Evolutionary conservation across 2,329 filamentous ascomycete species (phyloP).

Genomic region (Colletotrichum tropicicola): DNA sequence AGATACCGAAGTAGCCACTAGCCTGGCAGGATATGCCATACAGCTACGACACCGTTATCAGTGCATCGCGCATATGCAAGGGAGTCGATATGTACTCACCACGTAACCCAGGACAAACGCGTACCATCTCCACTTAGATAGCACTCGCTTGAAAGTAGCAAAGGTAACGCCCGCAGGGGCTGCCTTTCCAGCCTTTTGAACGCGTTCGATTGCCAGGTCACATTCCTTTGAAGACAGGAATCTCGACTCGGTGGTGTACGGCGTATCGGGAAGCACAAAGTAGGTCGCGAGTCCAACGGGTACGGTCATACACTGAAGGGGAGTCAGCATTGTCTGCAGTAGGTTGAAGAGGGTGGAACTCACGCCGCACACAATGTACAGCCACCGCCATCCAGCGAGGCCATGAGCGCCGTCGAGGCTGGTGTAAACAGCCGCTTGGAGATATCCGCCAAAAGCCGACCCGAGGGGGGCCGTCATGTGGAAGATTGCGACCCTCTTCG

Average conservation of each 20-base stretch:
- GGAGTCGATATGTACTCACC: constrained; percentile 7
- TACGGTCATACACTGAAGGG: constrained; percentile 23
- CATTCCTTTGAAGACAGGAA: constrained; percentile 14
- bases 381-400: constrained; percentile 47
- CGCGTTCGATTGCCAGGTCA: constrained; percentile 15
- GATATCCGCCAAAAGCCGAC: constrained; percentile 61
- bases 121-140: constrained; percentile 31
- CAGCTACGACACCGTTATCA: not conserved
- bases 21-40: constrained; percentile 19
- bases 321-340: not conserved
- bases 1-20: constrained; percentile 33
- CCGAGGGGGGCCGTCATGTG: constrained; percentile 60
- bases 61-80: not conserved
- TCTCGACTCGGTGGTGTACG: constrained; percentile 9
- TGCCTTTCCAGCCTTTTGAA: constrained; percentile 27
- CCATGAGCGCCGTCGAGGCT: constrained; percentile 59
- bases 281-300: constrained; percentile 29
- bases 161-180: constrained; percentile 27
- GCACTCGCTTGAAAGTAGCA: constrained; percentile 28
- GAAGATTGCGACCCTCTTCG: constrained; percentile 60
- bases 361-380: constrained; percentile 49
- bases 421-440: constrained; percentile 62
- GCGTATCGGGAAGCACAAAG: constrained; percentile 24
- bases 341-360: not conserved
- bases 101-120: constrained; percentile 32